Conservation (phyloP, 257 asterid species). For the Nicotiana sylvestris region DNA sequence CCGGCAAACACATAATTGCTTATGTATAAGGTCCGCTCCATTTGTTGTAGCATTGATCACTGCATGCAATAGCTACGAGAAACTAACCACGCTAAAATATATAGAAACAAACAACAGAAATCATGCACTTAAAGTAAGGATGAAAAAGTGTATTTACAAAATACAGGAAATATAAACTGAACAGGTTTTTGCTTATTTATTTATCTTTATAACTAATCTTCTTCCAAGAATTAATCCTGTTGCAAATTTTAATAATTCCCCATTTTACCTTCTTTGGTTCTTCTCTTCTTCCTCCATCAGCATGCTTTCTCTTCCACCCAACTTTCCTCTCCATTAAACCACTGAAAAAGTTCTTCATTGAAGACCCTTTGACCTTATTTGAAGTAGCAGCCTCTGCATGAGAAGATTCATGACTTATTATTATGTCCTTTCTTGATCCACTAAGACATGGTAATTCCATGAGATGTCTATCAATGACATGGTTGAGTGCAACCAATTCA, state of each 20-base stretch:
- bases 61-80: no score
- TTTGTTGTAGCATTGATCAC: no score
- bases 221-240: not conserved
- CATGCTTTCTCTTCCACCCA: not conserved
- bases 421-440: constrained; percentile 19
- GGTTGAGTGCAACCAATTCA: constrained; percentile 49
- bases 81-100: no score
- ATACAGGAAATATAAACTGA: no score
- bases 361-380: not conserved
- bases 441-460: constrained; percentile 38
- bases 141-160: no score
- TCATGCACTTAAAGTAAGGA: no score
- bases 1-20: no score
- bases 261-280: not conserved
- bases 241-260: not conserved
- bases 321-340: not conserved
- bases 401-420: not conserved
- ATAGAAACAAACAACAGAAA: no score
- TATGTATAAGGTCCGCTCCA: no score
- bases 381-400: not conserved
- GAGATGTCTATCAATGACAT: constrained; percentile 45
- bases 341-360: not conserved
- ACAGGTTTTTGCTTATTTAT: no score
- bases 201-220: not conserved
- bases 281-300: not conserved